Evolutionary conservation across 352 stramenopile species (phyloP).

Genomic region (Globisporangium paroecandrum): DNA sequence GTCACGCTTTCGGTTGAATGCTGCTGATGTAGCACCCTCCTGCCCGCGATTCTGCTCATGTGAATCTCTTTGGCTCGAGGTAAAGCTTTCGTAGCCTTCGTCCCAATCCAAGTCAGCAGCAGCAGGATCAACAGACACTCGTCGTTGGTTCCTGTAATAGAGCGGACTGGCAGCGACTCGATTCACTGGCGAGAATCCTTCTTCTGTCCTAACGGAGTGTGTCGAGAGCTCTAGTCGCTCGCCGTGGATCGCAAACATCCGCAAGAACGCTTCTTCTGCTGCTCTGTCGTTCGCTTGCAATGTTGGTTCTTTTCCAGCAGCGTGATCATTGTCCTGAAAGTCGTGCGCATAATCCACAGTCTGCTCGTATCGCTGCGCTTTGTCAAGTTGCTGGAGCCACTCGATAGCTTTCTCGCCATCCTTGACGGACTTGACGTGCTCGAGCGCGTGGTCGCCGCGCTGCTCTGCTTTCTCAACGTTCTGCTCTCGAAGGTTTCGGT

Average conservation of each 20-base stretch:
- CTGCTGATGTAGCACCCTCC: neutral
- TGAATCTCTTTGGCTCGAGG: neutral
- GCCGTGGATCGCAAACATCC: conserved; percentile 41
- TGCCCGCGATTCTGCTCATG: neutral
- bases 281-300: conserved; percentile 21
- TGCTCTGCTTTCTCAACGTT: conserved; percentile 30
- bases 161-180: conserved; percentile 12
- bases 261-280: conserved; percentile 33
- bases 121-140: conserved; percentile 20
- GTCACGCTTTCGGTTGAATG: neutral
- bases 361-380: conserved; percentile 27
- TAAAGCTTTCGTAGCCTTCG: conserved; percentile 2
- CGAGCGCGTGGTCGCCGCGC: conserved; percentile 35
- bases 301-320: conserved; percentile 12
- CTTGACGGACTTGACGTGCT: conserved; percentile 28
- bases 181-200: conserved; percentile 10
- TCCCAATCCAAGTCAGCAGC: conserved; percentile 5
- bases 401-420: conserved; percentile 44
- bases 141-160: neutral
- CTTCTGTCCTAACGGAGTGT: conserved; percentile 36
- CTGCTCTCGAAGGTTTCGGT: conserved; percentile 31
- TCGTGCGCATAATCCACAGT: conserved; percentile 15
- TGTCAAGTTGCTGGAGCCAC: conserved; percentile 54
- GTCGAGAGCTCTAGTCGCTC: conserved; percentile 32
- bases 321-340: neutral